A percentile compares a stretch with the other conserved stretches of the same genome.
Conservation (phyloP, 2,329 filamentous ascomycete genomes). For the Fusarium bactridioides region DNA sequence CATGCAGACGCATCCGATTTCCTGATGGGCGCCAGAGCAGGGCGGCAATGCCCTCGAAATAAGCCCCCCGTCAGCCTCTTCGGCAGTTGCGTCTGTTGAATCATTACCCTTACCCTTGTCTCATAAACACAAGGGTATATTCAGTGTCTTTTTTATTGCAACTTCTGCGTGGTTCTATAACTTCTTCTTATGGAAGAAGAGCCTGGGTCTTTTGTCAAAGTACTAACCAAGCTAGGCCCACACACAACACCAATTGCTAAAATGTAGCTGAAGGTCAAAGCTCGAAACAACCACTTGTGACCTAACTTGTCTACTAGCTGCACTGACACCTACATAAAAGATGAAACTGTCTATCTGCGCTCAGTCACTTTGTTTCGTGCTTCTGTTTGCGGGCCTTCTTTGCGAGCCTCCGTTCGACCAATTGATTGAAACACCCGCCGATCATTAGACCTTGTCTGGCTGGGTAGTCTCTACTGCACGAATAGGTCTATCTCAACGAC, state of each 20-base stretch:
- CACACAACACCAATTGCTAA: not conserved
- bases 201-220: not conserved
- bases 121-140: not conserved
- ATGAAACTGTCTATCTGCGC: slow-evolving; percentile 7
- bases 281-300: slow-evolving; percentile 11
- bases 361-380: not conserved
- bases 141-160: not conserved
- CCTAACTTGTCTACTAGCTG: not conserved
- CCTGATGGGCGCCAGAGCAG: not conserved
- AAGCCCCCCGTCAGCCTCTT: not conserved
- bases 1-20: not conserved
- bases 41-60: not conserved
- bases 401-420: not conserved
- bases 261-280: slow-evolving; percentile 3
- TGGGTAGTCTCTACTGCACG: not conserved
- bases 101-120: not conserved
- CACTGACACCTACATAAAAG: not conserved
- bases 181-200: not conserved
- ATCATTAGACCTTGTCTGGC: not conserved
- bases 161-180: not conserved
- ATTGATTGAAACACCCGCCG: not conserved
- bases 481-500: not conserved
- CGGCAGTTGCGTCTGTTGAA: slow-evolving; percentile 9
- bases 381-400: not conserved
- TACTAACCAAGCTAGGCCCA: not conserved